These are phyloP conservation scores for Quercus parvula DNA, from an alignment of 306 rosid genomes.

Conservation along the genomic window DNA sequence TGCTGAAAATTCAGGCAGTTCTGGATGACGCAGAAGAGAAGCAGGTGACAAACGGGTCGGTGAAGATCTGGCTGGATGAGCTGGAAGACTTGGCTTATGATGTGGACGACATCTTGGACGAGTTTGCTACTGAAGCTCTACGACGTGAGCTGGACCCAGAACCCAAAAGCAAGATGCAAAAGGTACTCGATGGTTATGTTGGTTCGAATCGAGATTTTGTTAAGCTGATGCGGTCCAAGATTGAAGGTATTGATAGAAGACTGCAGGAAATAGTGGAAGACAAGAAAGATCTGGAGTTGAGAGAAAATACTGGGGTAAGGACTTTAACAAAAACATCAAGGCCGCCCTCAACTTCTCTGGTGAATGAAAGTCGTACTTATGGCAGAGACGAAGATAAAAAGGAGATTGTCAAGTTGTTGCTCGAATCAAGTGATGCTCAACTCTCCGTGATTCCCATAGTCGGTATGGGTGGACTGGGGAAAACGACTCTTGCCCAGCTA, in stretches of 20 bases:
- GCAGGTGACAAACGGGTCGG: accelerated
- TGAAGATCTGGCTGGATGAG: slow-evolving; percentile 2
- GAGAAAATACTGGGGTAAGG: neutral
- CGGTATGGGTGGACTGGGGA: neutral
- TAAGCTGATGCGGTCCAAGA: too few species aligned
- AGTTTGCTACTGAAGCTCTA: neutral
- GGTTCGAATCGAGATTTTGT: too few species aligned
- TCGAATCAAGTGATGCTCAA: neutral
- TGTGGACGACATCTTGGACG: slow-evolving; percentile 17
- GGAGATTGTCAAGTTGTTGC: neutral
- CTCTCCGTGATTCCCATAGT: neutral
- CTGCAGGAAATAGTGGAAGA: neutral
- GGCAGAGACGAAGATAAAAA: slow-evolving; percentile 10
- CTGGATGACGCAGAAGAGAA: neutral
- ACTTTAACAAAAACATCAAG: too few species aligned
- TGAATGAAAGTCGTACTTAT: neutral
- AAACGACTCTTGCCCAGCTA: neutral
- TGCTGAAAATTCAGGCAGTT: accelerated
- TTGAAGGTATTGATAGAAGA: too few species aligned
- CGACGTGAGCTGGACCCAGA: neutral
- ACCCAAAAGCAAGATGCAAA: neutral
- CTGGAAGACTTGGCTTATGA: slow-evolving; percentile 14
- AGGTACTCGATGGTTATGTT: too few species aligned
- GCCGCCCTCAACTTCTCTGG: neutral
- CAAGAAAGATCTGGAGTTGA: neutral